Evolutionary conservation across 2,329 filamentous ascomycete species (phyloP).

Genomic region (Juglanconis juglandina): DNA sequence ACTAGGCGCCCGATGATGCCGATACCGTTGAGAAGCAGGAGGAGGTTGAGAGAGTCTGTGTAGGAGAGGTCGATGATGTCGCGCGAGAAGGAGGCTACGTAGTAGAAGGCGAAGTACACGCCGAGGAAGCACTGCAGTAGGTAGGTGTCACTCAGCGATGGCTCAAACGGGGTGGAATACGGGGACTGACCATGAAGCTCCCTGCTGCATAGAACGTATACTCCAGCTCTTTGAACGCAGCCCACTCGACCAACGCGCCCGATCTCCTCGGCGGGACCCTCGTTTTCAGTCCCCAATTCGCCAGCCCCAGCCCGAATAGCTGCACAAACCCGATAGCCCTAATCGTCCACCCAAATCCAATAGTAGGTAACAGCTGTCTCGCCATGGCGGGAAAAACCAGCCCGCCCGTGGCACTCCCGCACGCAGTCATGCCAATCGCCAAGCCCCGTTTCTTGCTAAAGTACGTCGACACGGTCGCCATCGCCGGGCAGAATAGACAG

Average conservation of each 20-base stretch:
- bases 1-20: slow-evolving; percentile 56
- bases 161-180: neutral
- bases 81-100: slow-evolving; percentile 49
- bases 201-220: slow-evolving; percentile 52
- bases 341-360: slow-evolving; percentile 59
- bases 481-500: slow-evolving; percentile 60
- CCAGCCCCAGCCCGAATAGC: slow-evolving; percentile 41
- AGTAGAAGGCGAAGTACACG: slow-evolving; percentile 59
- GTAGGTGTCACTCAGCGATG: neutral
- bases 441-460: slow-evolving; percentile 55
- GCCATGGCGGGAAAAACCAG: slow-evolving; percentile 57
- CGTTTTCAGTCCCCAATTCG: slow-evolving; percentile 39
- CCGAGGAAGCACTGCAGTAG: slow-evolving; percentile 42
- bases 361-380: slow-evolving; percentile 49
- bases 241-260: slow-evolving; percentile 53
- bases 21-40: slow-evolving; percentile 64
- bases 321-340: slow-evolving; percentile 60
- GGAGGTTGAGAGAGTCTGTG: slow-evolving; percentile 53
- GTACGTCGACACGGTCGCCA: slow-evolving; percentile 65
- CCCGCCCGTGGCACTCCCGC: slow-evolving; percentile 58
- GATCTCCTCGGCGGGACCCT: slow-evolving; percentile 45
- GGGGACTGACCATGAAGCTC: slow-evolving; percentile 43
- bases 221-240: slow-evolving; percentile 53
- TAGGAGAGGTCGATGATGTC: slow-evolving; percentile 42
- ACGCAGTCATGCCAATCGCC: slow-evolving; percentile 59